Conservation (phyloP, 148 eudicot genomes). For the Rhododendron williamsianum region DNA sequence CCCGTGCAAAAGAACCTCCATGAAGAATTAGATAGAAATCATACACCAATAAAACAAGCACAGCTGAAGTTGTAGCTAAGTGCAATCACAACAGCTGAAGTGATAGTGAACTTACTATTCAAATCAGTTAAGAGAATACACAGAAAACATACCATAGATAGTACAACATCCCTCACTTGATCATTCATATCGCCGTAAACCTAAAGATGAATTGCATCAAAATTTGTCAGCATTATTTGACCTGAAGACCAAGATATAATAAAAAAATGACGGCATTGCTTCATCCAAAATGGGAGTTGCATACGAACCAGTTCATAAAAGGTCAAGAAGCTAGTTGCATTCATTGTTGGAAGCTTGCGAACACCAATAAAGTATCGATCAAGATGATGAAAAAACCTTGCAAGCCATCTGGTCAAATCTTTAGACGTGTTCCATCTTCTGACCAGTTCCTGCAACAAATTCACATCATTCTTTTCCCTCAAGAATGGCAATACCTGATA, state of each 20-base stretch:
- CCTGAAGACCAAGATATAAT: background rate
- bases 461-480: conserved; percentile 82
- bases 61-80: too few species aligned
- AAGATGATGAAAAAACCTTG: conserved; percentile 82
- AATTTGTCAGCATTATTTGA: background rate
- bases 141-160: conserved; percentile 57
- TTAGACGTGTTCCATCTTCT: conserved; percentile 85
- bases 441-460: conserved; percentile 79
- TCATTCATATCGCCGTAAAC: conserved; percentile 58
- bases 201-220: conserved; percentile 25
- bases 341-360: conserved; percentile 66
- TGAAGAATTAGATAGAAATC: too few species aligned
- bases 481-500: conserved; percentile 70
- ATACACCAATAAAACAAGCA: too few species aligned
- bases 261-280: background rate
- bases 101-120: too few species aligned
- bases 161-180: conserved; percentile 74
- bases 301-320: conserved; percentile 62
- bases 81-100: too few species aligned
- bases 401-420: conserved; percentile 90
- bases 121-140: too few species aligned
- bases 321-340: conserved; percentile 79
- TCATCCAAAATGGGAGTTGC: background rate
- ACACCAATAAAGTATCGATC: conserved; percentile 78
- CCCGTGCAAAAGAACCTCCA: too few species aligned